Base-by-base conservation (phyloP, 1,284 basidiomycete species). In the Sanghuangporus sanghuang region DNA sequence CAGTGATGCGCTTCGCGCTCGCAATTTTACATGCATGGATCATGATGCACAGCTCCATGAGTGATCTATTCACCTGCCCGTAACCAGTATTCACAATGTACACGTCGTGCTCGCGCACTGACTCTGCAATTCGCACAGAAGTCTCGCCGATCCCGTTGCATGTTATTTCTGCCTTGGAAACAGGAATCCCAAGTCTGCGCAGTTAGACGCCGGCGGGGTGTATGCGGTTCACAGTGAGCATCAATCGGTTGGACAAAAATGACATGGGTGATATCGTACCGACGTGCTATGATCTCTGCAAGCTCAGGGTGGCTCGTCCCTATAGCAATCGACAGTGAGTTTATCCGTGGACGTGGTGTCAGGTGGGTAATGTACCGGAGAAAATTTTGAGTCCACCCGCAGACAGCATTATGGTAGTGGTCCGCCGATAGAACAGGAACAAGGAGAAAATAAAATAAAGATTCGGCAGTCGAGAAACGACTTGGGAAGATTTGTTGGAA, bases 11-110 rank as follows among this genome's bases (percentile, higher is more conserved):
- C 74, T 91, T 92, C 60, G 96, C 96, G 68, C 93, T 96, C 39
- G 94, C 92, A 72, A 96, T 96, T 79, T 97, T 98, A 87, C 97
- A 98, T 14, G 97, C 96, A 75, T 99, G 96, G 71, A 98, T 97
- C 96, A 99, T 98, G 75, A 99, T 99, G 75, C 96, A 96, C 57
- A 98, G 84, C 77, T 98, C 95, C 90, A 96, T 95, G 66, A 97
- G 84, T 57, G 93, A 83, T 16, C 93, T 95, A 77, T 95, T 95
- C 72, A 95, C 86, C 62, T 86, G 83, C 61, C 90, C 90, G 73
- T 90, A 92, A 11, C 92, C 92, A 38, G 95, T 96, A 79, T 96
- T 98, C 83, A 99, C 89, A 76, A 99, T 98, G 81, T 99, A 99
- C 63, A 99, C 97, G 76, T 99, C 97, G 77, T 95, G 93, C 78